Conservation (phyloP, 192 early-diverging fungal species). For the Thoreauomyces humboldtii region DNA sequence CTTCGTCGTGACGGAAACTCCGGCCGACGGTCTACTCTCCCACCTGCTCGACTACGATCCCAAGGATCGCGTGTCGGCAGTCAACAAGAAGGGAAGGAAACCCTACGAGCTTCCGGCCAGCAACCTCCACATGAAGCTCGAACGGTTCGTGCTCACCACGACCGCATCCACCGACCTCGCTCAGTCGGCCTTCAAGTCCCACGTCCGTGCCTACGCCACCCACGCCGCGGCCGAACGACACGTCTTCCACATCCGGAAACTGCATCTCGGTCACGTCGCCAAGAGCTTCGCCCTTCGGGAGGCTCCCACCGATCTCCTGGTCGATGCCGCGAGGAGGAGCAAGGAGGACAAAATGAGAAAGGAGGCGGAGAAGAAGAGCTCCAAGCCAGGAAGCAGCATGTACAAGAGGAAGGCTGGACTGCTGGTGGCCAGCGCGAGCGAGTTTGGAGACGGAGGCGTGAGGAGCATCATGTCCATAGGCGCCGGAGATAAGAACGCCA, state of each 20-base stretch:
- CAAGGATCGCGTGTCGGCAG: neutral
- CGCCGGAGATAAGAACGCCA: conserved; percentile 5
- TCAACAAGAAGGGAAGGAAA: conserved; percentile 14
- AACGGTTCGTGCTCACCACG: conserved; percentile 66
- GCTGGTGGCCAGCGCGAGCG: conserved; percentile 26
- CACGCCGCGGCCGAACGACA: conserved; percentile 79
- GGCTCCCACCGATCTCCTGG: conserved; percentile 55
- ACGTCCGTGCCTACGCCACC: conserved; percentile 91
- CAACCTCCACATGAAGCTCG: conserved; percentile 64
- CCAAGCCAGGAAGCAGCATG: conserved; percentile 28
- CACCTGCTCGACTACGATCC: conserved; percentile 9
- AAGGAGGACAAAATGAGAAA: conserved; percentile 20
- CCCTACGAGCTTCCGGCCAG: conserved; percentile 51
- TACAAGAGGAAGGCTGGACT: conserved; percentile 33
- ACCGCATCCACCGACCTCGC: conserved; percentile 12
- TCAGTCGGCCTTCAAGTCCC: conserved; percentile 80
- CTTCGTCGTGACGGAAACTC: conserved; percentile 54
- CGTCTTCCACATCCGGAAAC: conserved; percentile 91
- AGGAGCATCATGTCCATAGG: conserved; percentile 8
- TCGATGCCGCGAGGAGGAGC: conserved; percentile 8
- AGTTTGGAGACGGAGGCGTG: conserved; percentile 44
- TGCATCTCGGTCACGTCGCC: conserved; percentile 96
- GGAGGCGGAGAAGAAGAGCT: conserved; percentile 15
- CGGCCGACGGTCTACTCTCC: neutral
- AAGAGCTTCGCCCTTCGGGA: conserved; percentile 96